phyloP scores from a whole-genome alignment of 2,329 filamentous ascomycete genomes.

The Didymella pinodella region DNA sequence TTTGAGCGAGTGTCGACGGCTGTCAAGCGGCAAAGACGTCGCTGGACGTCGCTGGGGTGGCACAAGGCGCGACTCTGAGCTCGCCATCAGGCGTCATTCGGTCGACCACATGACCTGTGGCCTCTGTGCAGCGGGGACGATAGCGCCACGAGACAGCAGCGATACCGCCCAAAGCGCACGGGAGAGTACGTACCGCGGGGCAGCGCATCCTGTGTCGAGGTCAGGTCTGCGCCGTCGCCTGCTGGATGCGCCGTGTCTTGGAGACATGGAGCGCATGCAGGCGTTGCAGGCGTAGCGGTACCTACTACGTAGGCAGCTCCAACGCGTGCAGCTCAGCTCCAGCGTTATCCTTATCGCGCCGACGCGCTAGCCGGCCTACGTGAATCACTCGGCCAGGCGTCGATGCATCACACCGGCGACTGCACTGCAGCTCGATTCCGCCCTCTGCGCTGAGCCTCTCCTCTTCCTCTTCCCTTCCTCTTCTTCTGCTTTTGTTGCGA shows the following conservation, averaged over 20 bases:
- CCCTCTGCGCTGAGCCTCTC: conserved; percentile 17
- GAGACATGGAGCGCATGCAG: conserved; percentile 19
- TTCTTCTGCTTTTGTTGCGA: background rate
- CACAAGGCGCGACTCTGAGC: conserved; percentile 26
- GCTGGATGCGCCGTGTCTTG: conserved; percentile 4
- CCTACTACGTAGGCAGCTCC: background rate
- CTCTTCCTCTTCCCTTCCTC: conserved; percentile 11
- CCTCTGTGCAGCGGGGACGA: conserved; percentile 14
- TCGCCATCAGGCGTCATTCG: conserved; percentile 35
- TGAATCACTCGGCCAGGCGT: conserved; percentile 24
- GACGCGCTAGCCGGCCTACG: conserved; percentile 9
- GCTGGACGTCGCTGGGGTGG: conserved; percentile 21
- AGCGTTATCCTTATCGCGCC: conserved; percentile 4
- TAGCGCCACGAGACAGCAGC: conserved; percentile 23
- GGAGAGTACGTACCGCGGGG: conserved; percentile 12
- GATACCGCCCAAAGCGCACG: conserved; percentile 13
- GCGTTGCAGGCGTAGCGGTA: too few relatives aligned
- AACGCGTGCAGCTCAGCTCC: conserved; percentile 17
- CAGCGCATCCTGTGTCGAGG: conserved; percentile 9
- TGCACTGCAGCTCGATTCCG: conserved; percentile 24
- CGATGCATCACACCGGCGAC: conserved; percentile 23
- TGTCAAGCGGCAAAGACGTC: conserved; percentile 13
- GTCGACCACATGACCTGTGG: conserved; percentile 33
- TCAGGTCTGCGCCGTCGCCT: conserved; percentile 8
- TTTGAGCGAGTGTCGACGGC: conserved; percentile 2